Percentiles rank a stretch among this genome's conserved stretches.
phyloP scores from a whole-genome alignment of 225 moss, liverwort and hornwort species.

The Climacium dendroides region DNA sequence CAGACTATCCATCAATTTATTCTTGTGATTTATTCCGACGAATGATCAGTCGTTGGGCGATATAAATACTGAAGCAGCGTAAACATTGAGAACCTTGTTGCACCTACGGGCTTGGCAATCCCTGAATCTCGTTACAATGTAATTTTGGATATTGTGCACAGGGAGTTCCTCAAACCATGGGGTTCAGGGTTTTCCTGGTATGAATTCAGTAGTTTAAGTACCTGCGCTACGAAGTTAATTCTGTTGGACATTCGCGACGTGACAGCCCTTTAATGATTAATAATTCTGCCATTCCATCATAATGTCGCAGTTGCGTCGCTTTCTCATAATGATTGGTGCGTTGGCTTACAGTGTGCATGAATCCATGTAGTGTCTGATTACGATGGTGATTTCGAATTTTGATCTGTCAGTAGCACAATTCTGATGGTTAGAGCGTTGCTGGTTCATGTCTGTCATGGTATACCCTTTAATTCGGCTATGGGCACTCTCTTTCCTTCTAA shows the following conservation, averaged over 20 bases:
- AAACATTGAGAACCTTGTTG: not conserved
- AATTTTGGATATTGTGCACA: not conserved
- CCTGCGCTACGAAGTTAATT: not conserved
- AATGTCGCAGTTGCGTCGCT: not conserved
- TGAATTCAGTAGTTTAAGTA: not conserved
- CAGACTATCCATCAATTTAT: not conserved
- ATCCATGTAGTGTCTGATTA: not conserved
- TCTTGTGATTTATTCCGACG: not conserved
- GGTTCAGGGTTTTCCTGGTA: not conserved
- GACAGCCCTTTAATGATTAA: not conserved
- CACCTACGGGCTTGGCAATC: not conserved
- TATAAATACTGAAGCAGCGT: not conserved
- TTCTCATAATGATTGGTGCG: not conserved
- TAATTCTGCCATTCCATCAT: not conserved
- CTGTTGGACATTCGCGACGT: not conserved
- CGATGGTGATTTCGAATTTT: not conserved
- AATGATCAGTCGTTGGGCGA: not conserved
- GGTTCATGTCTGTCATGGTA: not conserved
- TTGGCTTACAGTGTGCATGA: not conserved
- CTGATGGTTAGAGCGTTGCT: not conserved
- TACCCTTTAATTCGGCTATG: not conserved
- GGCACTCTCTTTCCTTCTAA: not conserved
- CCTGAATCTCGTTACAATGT: not conserved
- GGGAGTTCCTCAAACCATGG: not conserved
- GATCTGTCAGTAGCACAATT: not conserved